These are phyloP conservation scores for Tympanopsis confertula DNA, from an alignment of 2,329 filamentous ascomycete genomes.

Conservation along the genomic window DNA sequence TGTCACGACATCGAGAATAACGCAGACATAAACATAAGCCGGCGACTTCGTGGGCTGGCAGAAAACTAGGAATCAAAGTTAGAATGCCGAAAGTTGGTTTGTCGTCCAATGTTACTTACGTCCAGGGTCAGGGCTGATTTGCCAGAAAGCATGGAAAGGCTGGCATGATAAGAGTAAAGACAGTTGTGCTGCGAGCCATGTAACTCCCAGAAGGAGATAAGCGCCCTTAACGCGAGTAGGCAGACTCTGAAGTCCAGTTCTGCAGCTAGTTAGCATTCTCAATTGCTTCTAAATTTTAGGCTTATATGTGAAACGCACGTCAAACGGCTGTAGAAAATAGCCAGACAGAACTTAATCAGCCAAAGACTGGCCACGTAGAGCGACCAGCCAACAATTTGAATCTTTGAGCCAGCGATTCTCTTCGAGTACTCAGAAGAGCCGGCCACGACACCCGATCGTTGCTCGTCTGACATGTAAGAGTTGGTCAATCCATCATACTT, in stretches of 20 bases:
- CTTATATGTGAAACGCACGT: too few relatives aligned
- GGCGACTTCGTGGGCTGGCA: conserved; percentile 30
- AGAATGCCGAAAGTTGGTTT: conserved; percentile 4
- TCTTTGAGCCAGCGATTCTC: conserved; percentile 10
- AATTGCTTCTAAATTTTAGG: too few relatives aligned
- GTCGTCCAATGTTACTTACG: conserved; percentile 16
- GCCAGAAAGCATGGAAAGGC: conserved; percentile 35
- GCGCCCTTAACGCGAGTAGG: conserved; percentile 25
- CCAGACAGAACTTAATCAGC: conserved; percentile 15
- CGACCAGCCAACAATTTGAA: conserved; percentile 17
- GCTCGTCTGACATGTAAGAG: conserved; percentile 7
- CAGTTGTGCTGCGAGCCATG: conserved; percentile 27
- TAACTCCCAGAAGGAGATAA: conserved; percentile 24
- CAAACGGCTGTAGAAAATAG: conserved; percentile 14
- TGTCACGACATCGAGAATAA: conserved; percentile 29
- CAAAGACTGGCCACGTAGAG: conserved; percentile 18
- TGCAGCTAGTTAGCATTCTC: conserved; percentile 7
- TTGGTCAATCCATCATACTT: conserved; percentile 4
- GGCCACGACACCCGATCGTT: conserved; percentile 6
- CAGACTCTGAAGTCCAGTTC: conserved; percentile 21
- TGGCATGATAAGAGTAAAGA: conserved; percentile 30
- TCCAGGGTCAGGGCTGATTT: conserved; percentile 32
- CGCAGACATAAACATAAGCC: conserved; percentile 26
- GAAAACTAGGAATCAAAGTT: conserved; percentile 11
- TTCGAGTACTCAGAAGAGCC: background rate